Percentiles rank a stretch among this genome's conserved stretches.
phyloP scores from a whole-genome alignment of 257 asterid species.

The Petrea volubilis region DNA sequence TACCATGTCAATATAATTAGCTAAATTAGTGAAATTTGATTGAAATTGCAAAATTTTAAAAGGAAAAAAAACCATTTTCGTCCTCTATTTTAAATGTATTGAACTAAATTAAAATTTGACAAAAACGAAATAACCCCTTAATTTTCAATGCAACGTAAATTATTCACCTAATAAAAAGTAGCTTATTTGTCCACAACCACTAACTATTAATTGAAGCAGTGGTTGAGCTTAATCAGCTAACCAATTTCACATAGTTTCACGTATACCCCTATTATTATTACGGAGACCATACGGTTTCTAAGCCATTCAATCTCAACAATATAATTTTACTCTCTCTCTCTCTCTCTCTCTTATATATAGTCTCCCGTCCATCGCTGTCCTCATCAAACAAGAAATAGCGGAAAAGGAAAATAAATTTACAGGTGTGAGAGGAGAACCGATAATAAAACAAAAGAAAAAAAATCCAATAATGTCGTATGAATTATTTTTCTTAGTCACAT shows the following conservation, averaged over 20 bases:
- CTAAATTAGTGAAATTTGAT: too few species aligned
- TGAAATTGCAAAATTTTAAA: too few species aligned
- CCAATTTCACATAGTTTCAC: background rate
- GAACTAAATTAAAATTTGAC: too few species aligned
- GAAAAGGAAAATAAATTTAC: background rate
- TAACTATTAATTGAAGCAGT: background rate
- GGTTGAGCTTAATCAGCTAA: too few species aligned
- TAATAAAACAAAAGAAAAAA: background rate
- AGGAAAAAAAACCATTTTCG: too few species aligned
- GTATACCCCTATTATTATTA: background rate
- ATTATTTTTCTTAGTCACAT: constrained; percentile 26
- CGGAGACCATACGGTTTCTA: background rate
- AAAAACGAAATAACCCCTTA: too few species aligned
- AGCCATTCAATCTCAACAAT: background rate
- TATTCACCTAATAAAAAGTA: too few species aligned
- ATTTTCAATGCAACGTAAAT: too few species aligned
- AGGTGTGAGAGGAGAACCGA: constrained; percentile 2
- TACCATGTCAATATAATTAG: too few species aligned
- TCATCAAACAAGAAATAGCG: background rate
- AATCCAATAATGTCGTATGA: constrained; percentile 25
- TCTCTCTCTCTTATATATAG: background rate
- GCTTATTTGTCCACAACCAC: too few species aligned
- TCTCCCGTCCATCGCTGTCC: background rate
- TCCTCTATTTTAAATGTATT: too few species aligned
- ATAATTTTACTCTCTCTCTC: background rate